Base-by-base conservation (phyloP, 2,329 filamentous ascomycete genomes). In the Aspergillaceae sp. region DNA sequence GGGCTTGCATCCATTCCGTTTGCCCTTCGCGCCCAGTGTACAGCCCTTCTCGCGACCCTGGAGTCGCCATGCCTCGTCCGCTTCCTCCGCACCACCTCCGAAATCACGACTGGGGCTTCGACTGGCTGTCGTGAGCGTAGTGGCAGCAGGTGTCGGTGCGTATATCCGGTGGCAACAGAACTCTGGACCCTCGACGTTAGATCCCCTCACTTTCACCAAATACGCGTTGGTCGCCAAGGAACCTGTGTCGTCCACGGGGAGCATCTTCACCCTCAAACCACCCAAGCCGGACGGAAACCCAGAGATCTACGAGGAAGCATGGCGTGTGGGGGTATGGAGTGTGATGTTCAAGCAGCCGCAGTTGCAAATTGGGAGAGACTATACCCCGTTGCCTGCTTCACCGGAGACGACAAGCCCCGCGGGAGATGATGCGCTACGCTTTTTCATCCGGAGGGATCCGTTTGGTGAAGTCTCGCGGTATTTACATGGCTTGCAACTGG, bases 281-380 rank as follows among this genome's bases (percentile, higher is more conserved):
- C 56, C 58, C 26, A 53, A 58, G 43, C 58, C 51, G 34, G 63
- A 55, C 46, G 53, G 50, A 44, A 52, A 46, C 49, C 68, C 66
- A 38, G 61, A 64, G 29, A 59, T 68, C 34, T 73, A 76, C 47
- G 57, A 64, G 4, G 55, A 68, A 7, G 74, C 73, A 27, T 83
- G 80, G 78, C 66, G 67, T 38, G 74, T 78, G 46, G 84, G 86
- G 4, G 75, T 94, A 37, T 94, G 88, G 85, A 89, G 84, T 51
- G 84, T 97, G 32, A 86, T 96, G 71, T 82, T 95, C 61, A 95
- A 94, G 70, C 92, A 97, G 69, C 92, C 92, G 2, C 83, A 95
- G 64, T 70, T 97, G 47, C 90, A 96, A 68, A 94, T 98, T 56
- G 87, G 87, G 38, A 74, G 92, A 51, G 83, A 88, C 48, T 98